A percentile compares a stretch with the other conserved stretches of the same genome.
Conservation (phyloP, 2,329 filamentous ascomycete species). For the Bipolaris cookei region DNA sequence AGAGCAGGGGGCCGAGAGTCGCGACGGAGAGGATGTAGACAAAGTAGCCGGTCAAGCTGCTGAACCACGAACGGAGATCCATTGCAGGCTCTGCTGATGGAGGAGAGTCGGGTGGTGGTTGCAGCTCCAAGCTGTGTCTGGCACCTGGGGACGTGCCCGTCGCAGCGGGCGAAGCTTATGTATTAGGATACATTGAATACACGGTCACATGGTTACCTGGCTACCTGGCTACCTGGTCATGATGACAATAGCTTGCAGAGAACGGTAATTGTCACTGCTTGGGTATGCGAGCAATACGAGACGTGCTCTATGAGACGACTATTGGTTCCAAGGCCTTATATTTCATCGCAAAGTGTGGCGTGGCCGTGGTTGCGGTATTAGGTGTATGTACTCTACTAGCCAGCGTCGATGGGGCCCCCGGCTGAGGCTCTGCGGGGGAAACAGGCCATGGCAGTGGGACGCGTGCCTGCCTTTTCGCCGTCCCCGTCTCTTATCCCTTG, state of each 20-base stretch:
- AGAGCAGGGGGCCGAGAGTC: constrained; percentile 88
- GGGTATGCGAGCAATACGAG: constrained; percentile 1
- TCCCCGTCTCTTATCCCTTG: neutral
- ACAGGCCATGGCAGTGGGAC: constrained; percentile 34
- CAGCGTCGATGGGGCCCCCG: too few relatives aligned
- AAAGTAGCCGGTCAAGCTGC: constrained; percentile 74
- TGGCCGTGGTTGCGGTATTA: neutral
- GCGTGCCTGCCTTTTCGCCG: constrained; percentile 21
- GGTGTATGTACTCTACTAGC: neutral
- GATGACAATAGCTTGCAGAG: constrained; percentile 13
- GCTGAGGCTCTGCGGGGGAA: constrained; percentile 15
- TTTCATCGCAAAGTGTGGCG: neutral
- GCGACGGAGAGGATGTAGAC: constrained; percentile 75
- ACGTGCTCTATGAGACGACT: neutral
- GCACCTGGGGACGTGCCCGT: constrained; percentile 6
- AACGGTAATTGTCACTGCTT: constrained; percentile 17
- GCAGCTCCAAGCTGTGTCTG: neutral
- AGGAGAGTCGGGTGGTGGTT: neutral
- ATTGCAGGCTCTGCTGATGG: constrained; percentile 36
- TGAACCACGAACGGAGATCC: constrained; percentile 49
- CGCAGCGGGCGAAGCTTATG: too few relatives aligned
- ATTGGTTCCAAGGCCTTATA: neutral
- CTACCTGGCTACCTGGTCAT: constrained; percentile 13
- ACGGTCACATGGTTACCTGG: constrained; percentile 8
- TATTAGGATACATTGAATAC: neutral